These are phyloP conservation scores for Suillus sp. DNA, from an alignment of 768 basidiomycete species.

Conservation along the genomic window DNA sequence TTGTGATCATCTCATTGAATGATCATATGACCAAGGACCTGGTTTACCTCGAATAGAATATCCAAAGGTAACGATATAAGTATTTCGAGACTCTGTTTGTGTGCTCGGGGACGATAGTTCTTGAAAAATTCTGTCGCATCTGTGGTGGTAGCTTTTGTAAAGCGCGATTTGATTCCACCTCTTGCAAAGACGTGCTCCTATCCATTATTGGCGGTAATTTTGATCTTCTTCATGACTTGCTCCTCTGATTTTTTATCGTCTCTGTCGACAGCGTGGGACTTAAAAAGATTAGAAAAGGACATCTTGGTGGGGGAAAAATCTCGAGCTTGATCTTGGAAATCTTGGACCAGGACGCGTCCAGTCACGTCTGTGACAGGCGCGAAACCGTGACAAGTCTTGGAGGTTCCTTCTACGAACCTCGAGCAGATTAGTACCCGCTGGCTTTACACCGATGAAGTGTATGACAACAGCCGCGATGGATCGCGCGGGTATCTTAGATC, in stretches of 20 bases:
- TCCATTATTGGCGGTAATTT: slow-evolving; percentile 7
- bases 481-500: neutral
- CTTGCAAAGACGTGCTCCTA: slow-evolving; percentile 7
- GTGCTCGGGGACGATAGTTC: neutral
- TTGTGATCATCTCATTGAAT: slow-evolving; percentile 14
- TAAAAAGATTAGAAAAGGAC: neutral
- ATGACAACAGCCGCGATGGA: neutral
- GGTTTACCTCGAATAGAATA: slow-evolving; percentile 25
- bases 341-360: slow-evolving; percentile 3
- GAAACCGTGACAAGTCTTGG: neutral
- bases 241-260: neutral
- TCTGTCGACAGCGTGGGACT: neutral
- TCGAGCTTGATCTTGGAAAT: neutral
- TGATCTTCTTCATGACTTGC: neutral
- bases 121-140: neutral
- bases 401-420: neutral
- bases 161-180: slow-evolving; percentile 7
- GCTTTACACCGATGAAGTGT: neutral
- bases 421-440: neutral
- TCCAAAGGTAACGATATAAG: slow-evolving; percentile 25
- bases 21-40: slow-evolving; percentile 19
- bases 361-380: slow-evolving; percentile 7
- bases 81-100: slow-evolving; percentile 16
- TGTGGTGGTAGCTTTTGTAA: neutral
- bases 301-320: neutral